phyloP scores from a whole-genome alignment of 2,329 filamentous ascomycete species.

The Trichocomaceae sp. region DNA sequence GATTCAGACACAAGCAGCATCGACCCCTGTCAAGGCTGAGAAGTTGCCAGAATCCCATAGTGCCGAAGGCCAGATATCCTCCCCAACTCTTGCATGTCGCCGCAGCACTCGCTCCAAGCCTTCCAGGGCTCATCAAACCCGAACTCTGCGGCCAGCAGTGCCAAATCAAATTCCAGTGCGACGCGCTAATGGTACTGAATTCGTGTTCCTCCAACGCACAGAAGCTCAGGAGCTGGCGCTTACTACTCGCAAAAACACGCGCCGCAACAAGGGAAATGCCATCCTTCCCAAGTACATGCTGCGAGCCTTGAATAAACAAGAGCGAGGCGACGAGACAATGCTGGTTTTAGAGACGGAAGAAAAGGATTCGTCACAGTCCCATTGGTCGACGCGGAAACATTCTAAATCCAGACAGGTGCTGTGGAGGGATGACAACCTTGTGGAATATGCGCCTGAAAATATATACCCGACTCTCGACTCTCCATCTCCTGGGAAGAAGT shows the following conservation, averaged over 20 bases:
- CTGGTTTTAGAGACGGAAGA: background rate
- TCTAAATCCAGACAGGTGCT: slow-evolving; percentile 27
- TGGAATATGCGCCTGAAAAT: slow-evolving; percentile 21
- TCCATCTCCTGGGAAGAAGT: slow-evolving; percentile 14
- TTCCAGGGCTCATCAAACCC: slow-evolving; percentile 18
- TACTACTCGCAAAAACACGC: slow-evolving; percentile 38
- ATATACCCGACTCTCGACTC: background rate
- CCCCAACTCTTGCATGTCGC: slow-evolving; percentile 25
- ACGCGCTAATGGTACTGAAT: slow-evolving; percentile 40
- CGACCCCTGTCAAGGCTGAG: slow-evolving; percentile 2
- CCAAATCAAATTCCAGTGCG: slow-evolving; percentile 38
- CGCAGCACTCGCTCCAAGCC: slow-evolving; percentile 30
- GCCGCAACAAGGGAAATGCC: slow-evolving; percentile 35
- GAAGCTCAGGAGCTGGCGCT: slow-evolving; percentile 39
- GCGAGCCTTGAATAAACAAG: slow-evolving; percentile 20
- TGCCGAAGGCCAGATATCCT: slow-evolving; percentile 13
- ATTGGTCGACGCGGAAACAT: slow-evolving; percentile 5
- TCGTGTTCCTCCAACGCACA: slow-evolving; percentile 37
- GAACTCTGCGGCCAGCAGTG: slow-evolving; percentile 21
- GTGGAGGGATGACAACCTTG: slow-evolving; percentile 33
- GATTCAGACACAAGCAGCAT: slow-evolving; percentile 24
- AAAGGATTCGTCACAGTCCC: background rate
- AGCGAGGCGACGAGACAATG: slow-evolving; percentile 5
- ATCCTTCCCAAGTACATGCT: slow-evolving; percentile 28
- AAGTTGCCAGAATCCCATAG: slow-evolving; percentile 20